These are phyloP conservation scores for Hydnum rufescens DNA, from an alignment of 768 basidiomycete species.

Conservation along the genomic window DNA sequence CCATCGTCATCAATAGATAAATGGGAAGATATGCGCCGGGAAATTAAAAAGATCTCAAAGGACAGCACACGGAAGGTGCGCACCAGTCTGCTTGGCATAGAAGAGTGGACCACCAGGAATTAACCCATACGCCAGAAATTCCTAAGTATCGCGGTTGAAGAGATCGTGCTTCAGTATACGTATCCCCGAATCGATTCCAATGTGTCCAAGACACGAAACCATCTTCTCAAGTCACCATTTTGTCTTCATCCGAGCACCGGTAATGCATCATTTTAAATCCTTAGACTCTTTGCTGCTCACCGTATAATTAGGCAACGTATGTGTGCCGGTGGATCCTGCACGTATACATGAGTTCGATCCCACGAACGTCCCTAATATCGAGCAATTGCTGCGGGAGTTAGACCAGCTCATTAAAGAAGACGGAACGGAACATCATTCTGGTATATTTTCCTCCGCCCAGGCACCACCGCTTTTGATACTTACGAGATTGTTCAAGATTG, in stretches of 20 bases:
- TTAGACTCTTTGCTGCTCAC: not conserved
- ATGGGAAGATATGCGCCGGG: slow-evolving; percentile 40
- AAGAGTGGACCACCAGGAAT: not conserved
- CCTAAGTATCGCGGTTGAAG: slow-evolving; percentile 43
- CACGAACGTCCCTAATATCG: slow-evolving; percentile 65
- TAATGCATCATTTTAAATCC: slow-evolving; percentile 7
- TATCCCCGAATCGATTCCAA: slow-evolving; percentile 95
- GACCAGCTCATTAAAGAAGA: slow-evolving; percentile 22
- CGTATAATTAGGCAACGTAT: slow-evolving; percentile 47
- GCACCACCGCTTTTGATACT: slow-evolving; percentile 2
- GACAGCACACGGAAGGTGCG: not conserved
- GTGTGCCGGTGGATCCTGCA: slow-evolving; percentile 74
- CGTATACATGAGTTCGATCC: slow-evolving; percentile 70
- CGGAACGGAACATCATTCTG: slow-evolving; percentile 29
- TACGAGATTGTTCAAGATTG: slow-evolving; percentile 31
- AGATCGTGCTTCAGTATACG: slow-evolving; percentile 80
- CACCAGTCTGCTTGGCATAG: not conserved
- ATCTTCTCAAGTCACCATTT: slow-evolving; percentile 93
- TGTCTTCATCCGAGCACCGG: slow-evolving; percentile 87
- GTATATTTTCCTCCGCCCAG: slow-evolving; percentile 15
- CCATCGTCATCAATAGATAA: slow-evolving; percentile 38
- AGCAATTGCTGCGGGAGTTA: slow-evolving; percentile 63
- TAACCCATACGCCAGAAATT: slow-evolving; percentile 1
- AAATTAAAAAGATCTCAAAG: slow-evolving; percentile 6
- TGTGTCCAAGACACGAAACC: slow-evolving; percentile 93